phyloP scores from a whole-genome alignment of 1,284 basidiomycete genomes.

The Neonothopanus nambi region DNA sequence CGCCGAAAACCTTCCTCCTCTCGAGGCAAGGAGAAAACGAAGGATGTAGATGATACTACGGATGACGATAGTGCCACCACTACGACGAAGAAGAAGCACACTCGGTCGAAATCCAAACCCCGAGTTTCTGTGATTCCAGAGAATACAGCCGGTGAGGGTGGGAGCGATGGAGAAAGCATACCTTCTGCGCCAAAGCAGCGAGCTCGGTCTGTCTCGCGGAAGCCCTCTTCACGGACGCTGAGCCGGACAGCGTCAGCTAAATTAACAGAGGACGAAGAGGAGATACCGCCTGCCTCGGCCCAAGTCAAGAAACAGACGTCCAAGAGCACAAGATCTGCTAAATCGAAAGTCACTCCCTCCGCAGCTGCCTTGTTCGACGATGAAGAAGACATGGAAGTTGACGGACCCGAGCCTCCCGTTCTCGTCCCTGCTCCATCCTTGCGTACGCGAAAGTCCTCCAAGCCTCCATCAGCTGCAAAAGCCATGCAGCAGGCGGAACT shows the following conservation, averaged over 20 bases:
- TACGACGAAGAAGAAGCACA: slow-evolving; percentile 16
- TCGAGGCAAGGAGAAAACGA: slow-evolving; percentile 7
- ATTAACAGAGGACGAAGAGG: not conserved
- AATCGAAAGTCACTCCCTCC: slow-evolving; percentile 19
- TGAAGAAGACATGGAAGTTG: slow-evolving; percentile 1
- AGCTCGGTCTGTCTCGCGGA: slow-evolving; percentile 1
- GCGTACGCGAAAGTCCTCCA: slow-evolving; percentile 12
- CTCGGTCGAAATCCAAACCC: slow-evolving; percentile 18
- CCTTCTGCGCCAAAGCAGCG: slow-evolving; percentile 2
- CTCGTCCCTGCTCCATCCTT: not conserved
- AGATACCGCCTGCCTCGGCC: not conserved
- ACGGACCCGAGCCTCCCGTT: not conserved
- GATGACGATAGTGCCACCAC: slow-evolving; percentile 20
- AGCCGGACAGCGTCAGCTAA: not conserved
- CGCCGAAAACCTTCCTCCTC: slow-evolving; percentile 4
- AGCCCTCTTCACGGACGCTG: slow-evolving; percentile 4
- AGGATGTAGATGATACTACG: slow-evolving; percentile 15
- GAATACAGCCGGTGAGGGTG: slow-evolving; percentile 17
- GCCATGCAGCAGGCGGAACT: not conserved
- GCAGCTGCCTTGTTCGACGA: not conserved
- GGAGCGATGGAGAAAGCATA: slow-evolving; percentile 4
- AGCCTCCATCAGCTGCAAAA: slow-evolving; percentile 1
- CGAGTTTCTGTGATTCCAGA: slow-evolving; percentile 17
- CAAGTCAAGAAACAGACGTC: not conserved
- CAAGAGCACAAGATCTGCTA: not conserved